Base-by-base conservation (phyloP, 108 stramenopile species). In the Mediolabrus comicus region DNA sequence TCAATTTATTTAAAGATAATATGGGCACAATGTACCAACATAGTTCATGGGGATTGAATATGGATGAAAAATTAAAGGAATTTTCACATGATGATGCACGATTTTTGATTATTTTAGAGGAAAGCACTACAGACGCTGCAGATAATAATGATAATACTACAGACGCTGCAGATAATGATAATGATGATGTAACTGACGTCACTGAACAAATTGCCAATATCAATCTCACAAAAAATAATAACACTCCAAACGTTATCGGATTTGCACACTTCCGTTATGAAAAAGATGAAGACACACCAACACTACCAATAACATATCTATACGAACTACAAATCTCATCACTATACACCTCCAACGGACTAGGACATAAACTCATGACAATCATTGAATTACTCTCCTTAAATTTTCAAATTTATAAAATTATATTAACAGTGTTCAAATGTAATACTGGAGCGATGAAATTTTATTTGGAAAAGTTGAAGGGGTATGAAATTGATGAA, bases 201-300 rank as follows among this genome's bases (percentile, higher is more conserved):
- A 46, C 28, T 14, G 29, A 39, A 31, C 17, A 46, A 24, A 30
- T 12, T 27, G 8, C 6, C 31, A 36, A n/a, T n/a, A n/a, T n/a
- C n/a, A n/a, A n/a, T n/a, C 55, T 13, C 16, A 12, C 16, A 30
- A 60, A 52, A 46, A 33, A 19, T 34, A 41, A 0, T 4, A 36
- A 34, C 35, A 39, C n/a, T n/a, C n/a, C n/a, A 55, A 6, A 57
- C 5, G 72, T 82, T 30, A 59, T 79, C 9, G 93, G 77, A 13
- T 94, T 90, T 75, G 63, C 62, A 9, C 93, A 94, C 59, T 94
- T 78, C 75, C 90, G 90, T n/a, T 90, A 86, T 51, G 93, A 94
- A 68, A 67, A 60, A 69, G 86, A 94, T 38, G 90, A 94, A 62
- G 86, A 92, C 33, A 83, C 86, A 26, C 39, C 69, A 12, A 6